Conservation (phyloP, 345 rosid genomes). For the Gossypium anomalum region DNA sequence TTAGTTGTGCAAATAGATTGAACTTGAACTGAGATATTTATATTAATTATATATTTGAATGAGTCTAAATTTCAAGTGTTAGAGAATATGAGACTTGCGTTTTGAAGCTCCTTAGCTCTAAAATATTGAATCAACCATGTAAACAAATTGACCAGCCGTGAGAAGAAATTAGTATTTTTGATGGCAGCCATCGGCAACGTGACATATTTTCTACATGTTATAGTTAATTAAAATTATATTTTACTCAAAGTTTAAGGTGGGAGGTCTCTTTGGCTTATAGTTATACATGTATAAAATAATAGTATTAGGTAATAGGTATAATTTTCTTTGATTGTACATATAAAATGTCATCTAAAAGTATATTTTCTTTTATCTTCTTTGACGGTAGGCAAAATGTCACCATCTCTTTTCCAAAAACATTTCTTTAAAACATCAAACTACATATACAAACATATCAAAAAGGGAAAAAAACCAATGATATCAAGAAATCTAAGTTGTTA, state of each 20-base stretch:
- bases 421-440: neutral
- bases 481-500: neutral
- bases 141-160: neutral
- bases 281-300: neutral
- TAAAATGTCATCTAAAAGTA: neutral
- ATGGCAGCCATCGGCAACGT: neutral
- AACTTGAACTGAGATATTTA: neutral
- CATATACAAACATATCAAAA: neutral
- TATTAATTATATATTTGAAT: neutral
- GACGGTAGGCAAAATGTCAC: constrained; percentile 6
- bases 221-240: neutral
- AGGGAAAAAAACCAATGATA: neutral
- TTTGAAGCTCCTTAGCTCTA: neutral
- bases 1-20: neutral
- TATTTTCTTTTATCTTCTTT: neutral
- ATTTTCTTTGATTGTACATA: neutral
- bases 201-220: neutral
- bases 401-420: neutral
- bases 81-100: no score
- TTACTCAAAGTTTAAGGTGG: constrained; percentile 5
- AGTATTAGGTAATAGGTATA: neutral
- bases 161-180: neutral
- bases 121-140: neutral
- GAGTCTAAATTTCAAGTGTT: neutral
- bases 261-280: neutral